Percentiles rank a stretch among this genome's conserved stretches.
These are phyloP conservation scores for Neocatenulostroma microsporum DNA, from an alignment of 2,329 filamentous ascomycete genomes.

Conservation along the genomic window DNA sequence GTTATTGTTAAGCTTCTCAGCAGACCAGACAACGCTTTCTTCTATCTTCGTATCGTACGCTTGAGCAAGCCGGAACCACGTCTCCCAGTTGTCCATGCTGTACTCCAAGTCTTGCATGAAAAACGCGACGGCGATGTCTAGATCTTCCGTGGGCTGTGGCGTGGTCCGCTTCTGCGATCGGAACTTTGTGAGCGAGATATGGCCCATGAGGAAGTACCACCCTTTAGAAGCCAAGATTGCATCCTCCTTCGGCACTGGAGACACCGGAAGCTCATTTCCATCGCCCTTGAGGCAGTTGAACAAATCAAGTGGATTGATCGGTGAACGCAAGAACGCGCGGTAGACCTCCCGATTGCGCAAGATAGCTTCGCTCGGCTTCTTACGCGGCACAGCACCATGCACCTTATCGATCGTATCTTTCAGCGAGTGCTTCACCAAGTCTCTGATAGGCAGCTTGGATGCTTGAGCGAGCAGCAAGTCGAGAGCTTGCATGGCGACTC, in stretches of 20 bases:
- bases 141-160: constrained; percentile 71
- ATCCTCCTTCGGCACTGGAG: constrained; percentile 56
- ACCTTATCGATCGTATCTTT: constrained; percentile 88
- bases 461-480: constrained; percentile 77
- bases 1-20: constrained; percentile 84
- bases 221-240: constrained; percentile 65
- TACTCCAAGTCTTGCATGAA: constrained; percentile 76
- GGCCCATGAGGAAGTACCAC: constrained; percentile 88
- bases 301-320: constrained; percentile 72
- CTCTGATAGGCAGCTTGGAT: constrained; percentile 78
- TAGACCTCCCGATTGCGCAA: constrained; percentile 82
- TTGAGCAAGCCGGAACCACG: constrained; percentile 82
- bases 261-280: constrained; percentile 62
- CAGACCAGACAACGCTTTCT: constrained; percentile 78
- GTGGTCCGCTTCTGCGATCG: constrained; percentile 63
- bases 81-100: constrained; percentile 74
- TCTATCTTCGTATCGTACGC: constrained; percentile 83
- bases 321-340: constrained; percentile 69
- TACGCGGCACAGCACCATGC: constrained; percentile 70
- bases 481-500: constrained; percentile 71
- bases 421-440: constrained; percentile 82
- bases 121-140: constrained; percentile 73
- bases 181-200: constrained; percentile 84
- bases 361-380: constrained; percentile 71
- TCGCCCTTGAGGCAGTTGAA: constrained; percentile 75